Conservation (phyloP, 345 rosid species). For the Boechera divaricarpa region DNA sequence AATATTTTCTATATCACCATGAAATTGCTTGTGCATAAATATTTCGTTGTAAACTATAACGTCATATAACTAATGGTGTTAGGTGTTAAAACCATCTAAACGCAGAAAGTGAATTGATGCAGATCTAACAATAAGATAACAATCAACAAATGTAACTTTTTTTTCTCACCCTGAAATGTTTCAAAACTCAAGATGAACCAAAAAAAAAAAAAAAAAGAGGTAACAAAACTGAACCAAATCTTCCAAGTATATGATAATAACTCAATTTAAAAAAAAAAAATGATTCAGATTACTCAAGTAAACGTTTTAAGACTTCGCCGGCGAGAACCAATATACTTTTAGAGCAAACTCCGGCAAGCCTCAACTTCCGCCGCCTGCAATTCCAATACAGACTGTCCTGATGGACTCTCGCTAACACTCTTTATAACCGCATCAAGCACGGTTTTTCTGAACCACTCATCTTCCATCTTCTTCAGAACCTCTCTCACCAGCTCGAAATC, state of each 20-base stretch:
- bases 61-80: too few relatives aligned
- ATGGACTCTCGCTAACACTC: constrained; percentile 38
- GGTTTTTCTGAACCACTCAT: constrained; percentile 50
- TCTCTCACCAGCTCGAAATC: constrained; percentile 58
- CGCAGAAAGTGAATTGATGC: not conserved
- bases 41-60: too few relatives aligned
- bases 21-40: too few relatives aligned
- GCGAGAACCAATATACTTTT: constrained; percentile 2
- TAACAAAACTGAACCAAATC: constrained; percentile 22
- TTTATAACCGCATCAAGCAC: constrained; percentile 41
- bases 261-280: not conserved
- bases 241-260: constrained; percentile 7
- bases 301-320: constrained; percentile 6
- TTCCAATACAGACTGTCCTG: constrained; percentile 46
- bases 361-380: constrained; percentile 39
- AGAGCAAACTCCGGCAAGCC: constrained; percentile 49
- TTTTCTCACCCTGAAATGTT: constrained; percentile 28
- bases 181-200: constrained; percentile 27
- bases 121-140: not conserved
- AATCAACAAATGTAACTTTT: not conserved
- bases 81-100: too few relatives aligned
- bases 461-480: constrained; percentile 61
- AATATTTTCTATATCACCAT: too few relatives aligned
- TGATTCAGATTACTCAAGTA: constrained; percentile 12
- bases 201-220: not conserved